phyloP scores from a whole-genome alignment of 129 eudicot species.

The Artemisia argyi region DNA sequence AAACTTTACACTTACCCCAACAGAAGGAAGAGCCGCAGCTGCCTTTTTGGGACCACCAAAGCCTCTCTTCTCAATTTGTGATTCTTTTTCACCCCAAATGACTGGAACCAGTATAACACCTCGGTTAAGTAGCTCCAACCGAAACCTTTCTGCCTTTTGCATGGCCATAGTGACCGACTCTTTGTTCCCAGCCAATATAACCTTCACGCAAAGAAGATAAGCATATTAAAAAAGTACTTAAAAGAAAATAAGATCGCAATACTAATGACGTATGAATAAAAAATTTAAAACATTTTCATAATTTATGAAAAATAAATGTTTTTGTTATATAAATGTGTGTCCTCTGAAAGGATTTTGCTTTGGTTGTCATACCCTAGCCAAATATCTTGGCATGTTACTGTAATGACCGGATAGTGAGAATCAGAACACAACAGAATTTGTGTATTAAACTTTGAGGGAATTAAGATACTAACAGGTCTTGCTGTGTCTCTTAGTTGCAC shows the following conservation, averaged over 20 bases:
- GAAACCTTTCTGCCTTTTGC: constrained; percentile 81
- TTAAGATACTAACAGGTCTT: constrained; percentile 79
- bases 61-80: constrained; percentile 68
- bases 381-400: too few species aligned
- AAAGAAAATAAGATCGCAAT: too few species aligned
- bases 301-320: too few species aligned
- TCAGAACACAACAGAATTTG: too few species aligned
- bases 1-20: constrained; percentile 58
- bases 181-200: constrained; percentile 95
- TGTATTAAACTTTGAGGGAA: background rate
- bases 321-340: too few species aligned
- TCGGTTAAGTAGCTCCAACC: constrained; percentile 81
- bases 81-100: constrained; percentile 68
- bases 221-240: background rate
- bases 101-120: constrained; percentile 91
- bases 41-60: constrained; percentile 72
- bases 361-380: too few species aligned
- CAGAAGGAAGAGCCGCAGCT: constrained; percentile 80
- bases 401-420: too few species aligned
- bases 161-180: constrained; percentile 74
- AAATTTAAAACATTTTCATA: too few species aligned
- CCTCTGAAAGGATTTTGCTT: too few species aligned
- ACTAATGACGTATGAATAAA: too few species aligned
- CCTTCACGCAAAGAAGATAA: constrained; percentile 40
- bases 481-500: constrained; percentile 90